A percentile compares a stretch with the other conserved stretches of the same genome.
Evolutionary conservation across 2,329 filamentous ascomycete genomes (phyloP).

Genomic region (Xylaria polymorpha): DNA sequence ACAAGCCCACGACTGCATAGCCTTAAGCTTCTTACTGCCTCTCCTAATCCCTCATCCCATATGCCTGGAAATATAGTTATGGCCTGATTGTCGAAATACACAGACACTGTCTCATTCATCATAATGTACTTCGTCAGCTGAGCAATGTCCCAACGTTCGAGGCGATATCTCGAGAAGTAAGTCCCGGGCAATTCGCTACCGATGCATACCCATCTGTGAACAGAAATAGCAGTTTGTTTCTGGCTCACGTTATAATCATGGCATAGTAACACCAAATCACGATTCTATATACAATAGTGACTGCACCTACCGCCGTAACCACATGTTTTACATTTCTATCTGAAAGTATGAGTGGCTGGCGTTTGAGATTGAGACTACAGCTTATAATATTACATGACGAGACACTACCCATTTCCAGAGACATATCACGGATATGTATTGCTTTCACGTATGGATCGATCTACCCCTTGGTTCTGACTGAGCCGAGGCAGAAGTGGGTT

Average conservation of each 20-base stretch:
- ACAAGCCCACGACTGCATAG: constrained; percentile 5
- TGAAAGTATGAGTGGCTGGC: neutral
- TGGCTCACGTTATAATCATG: neutral
- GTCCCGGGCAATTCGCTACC: neutral
- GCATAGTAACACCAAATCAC: neutral
- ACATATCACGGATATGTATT: neutral
- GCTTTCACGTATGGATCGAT: neutral
- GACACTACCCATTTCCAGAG: neutral
- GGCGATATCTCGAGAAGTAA: neutral
- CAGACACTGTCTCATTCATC: neutral
- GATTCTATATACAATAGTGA: neutral
- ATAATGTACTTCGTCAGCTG: neutral
- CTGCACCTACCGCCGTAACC: neutral
- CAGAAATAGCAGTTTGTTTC: neutral
- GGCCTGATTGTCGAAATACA: neutral
- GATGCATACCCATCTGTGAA: neutral
- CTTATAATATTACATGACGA: constrained; percentile 5
- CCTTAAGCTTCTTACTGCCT: neutral
- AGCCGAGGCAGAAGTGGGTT: neutral
- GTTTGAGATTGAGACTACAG: constrained; percentile 21
- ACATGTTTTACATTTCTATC: neutral
- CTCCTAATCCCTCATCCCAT: neutral
- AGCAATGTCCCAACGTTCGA: neutral
- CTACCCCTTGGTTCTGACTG: neutral
- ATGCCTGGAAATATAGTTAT: neutral